These are phyloP conservation scores for Stagonosporopsis chrysanthemi DNA, from an alignment of 2,329 filamentous ascomycete genomes.

Conservation along the genomic window DNA sequence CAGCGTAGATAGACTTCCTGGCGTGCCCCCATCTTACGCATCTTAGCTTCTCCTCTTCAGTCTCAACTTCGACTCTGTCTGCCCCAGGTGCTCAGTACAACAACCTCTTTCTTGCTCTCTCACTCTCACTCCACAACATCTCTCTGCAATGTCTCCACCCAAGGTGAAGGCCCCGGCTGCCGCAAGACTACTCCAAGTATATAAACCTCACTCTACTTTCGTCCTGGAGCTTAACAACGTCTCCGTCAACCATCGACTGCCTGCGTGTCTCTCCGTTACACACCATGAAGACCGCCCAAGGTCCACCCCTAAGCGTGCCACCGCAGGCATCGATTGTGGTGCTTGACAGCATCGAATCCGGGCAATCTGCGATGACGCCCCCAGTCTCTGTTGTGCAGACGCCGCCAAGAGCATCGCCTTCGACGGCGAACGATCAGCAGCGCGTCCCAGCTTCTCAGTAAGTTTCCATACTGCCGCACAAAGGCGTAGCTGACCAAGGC, in stretches of 20 bases:
- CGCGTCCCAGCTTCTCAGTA: background rate
- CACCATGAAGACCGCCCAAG: background rate
- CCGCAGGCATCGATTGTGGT: background rate
- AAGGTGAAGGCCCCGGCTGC: conserved; percentile 2
- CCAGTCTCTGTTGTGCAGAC: background rate
- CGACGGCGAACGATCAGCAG: background rate
- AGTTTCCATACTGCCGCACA: background rate
- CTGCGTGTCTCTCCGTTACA: background rate
- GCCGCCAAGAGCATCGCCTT: background rate
- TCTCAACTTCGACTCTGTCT: background rate
- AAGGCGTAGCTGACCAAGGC: background rate
- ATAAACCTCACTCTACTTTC: background rate
- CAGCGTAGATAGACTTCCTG: background rate
- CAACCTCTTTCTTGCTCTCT: background rate
- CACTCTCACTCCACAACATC: background rate
- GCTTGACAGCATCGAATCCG: background rate
- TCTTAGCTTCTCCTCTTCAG: too few relatives aligned
- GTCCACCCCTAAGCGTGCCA: background rate
- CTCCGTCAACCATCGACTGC: background rate
- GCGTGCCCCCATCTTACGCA: background rate
- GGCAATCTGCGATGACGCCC: background rate
- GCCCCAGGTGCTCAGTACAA: too few relatives aligned
- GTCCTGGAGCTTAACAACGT: too few relatives aligned
- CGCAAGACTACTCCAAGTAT: background rate
- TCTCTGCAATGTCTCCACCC: too few relatives aligned